phyloP scores from a whole-genome alignment of 257 asterid genomes.

The Solanum bulbocastanum region DNA sequence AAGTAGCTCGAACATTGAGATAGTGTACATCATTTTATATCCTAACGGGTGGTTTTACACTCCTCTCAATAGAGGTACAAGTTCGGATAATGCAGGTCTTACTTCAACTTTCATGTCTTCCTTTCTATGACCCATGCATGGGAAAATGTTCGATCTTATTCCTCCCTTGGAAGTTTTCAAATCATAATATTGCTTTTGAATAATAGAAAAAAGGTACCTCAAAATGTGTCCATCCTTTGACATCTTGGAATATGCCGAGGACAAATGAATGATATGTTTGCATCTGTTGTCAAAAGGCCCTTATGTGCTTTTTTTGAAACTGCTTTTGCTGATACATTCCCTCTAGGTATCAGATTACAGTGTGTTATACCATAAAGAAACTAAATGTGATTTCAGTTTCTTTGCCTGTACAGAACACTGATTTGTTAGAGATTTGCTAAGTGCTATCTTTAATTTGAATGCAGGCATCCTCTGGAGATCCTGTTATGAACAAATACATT shows the following conservation, averaged over 20 bases:
- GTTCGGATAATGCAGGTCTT: not conserved
- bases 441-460: slow-evolving; percentile 2
- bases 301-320: not conserved
- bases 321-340: not conserved
- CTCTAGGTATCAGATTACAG: not conserved
- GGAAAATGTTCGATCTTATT: not conserved
- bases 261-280: not conserved
- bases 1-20: not conserved
- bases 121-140: not conserved
- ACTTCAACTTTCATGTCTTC: not conserved
- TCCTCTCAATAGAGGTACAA: not conserved
- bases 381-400: not conserved
- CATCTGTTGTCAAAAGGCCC: not conserved
- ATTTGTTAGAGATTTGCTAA: not conserved
- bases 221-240: not conserved
- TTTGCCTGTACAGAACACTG: not conserved
- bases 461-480: slow-evolving; percentile 62
- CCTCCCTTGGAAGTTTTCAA: not conserved
- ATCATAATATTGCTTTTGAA: not conserved
- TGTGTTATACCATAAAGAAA: not conserved
- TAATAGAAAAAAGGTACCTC: not conserved
- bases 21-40: not conserved
- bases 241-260: not conserved
- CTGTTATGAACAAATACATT: slow-evolving; percentile 55
- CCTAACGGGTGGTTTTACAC: not conserved